Base-by-base conservation (phyloP, 2,329 filamentous ascomycete species). In the Exophiala aquamarina region DNA sequence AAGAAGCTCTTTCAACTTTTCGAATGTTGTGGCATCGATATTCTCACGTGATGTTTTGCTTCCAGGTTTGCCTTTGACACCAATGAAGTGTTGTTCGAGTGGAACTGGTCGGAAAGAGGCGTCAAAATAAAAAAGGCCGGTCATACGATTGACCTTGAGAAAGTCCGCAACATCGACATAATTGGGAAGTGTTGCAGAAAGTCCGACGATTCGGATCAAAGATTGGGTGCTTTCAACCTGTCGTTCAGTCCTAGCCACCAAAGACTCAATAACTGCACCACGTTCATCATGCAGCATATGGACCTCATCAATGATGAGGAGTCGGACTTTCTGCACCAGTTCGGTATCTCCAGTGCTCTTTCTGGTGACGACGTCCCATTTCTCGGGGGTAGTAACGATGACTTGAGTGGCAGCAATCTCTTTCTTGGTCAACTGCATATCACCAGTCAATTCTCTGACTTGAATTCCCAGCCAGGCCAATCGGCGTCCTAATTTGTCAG, bases 251-350 rank as follows among this genome's bases (percentile, higher is more conserved):
- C 93, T 82, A 9, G 93, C 93, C 13, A 98, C 94, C 17, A 99
- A 76, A 4, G 92, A 96, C 65, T 99, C 93, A 20, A 99, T 78
- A 0, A 98, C 94, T 10, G 94, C 90, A 62, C 93, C 93, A 65
- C 93, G 84, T 67, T 97, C 93, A 65, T 98, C 93, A 62, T 98
- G 94, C 60, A 98, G 84, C 94, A 98, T 98, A 64, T 98, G 93
- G 1, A 98, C 93, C 71, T 98, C 93, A 67, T 98, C 93, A 54
- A 98, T 97, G 61, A 98, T 97, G 50, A 98, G 78, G 2, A 98
- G 76, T 9, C 92, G 83, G 18, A 98, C 93, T 66, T 98, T 98
- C 61, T 98, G 93, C 11, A 98, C 94, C 3, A 98, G 79, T 64
- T 97, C 93, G 0, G 93, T 97, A 64, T 98, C 93, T 13, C 94